Base-by-base conservation (phyloP, 345 rosid genomes). In the Moricandia moricandioides region DNA sequence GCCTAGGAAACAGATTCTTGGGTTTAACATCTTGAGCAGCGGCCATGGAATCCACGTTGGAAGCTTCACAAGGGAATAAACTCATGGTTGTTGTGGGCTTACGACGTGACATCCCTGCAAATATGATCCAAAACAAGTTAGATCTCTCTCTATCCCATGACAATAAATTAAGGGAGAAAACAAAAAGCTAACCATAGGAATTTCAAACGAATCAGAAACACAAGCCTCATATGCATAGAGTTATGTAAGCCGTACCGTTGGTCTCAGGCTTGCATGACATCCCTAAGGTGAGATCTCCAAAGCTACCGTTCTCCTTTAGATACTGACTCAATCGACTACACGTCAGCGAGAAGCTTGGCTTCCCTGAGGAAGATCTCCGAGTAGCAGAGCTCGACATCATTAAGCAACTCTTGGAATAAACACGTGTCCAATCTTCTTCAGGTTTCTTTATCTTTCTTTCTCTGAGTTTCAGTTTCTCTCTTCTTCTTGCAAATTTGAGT, bases 281-380 rank as follows among this genome's bases (percentile, higher is more conserved):
- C 3, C 90, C 96, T 30, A 91, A 89, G 66, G 68, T 70, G 17
- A 91, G 92, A 82, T 86, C 96, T 79, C 91, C 91, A 39, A 88
- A 83, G 59, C 86, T 77, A 49, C 93, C 88, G 51, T 78, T 86
- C 87, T 86, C 93, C 74, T 87, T 94, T 54, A 94, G 67, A 84
- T 86, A 91, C 80, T 84, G 97, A 76, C 95, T 87, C 82, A 94
- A 80, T 76, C 86, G 56, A 65, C 77, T 87, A 82, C 93, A 94
- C 7, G 82, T 91, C 75, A 76, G 89, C 0, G 88, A 83, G 83
- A 91, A 89, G 78, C 89, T 86, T 0, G 85, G 60, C 71, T 82
- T 88, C 60, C 78, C 87, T 26, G 81, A 58, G 51, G 51, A 45
- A n/a, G 71, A 79, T 54, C 73, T 84, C 73, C 59, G 72, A 2